These are phyloP conservation scores for Cocos nucifera DNA, from an alignment of 176 grass and related monocot species.

Conservation along the genomic window DNA sequence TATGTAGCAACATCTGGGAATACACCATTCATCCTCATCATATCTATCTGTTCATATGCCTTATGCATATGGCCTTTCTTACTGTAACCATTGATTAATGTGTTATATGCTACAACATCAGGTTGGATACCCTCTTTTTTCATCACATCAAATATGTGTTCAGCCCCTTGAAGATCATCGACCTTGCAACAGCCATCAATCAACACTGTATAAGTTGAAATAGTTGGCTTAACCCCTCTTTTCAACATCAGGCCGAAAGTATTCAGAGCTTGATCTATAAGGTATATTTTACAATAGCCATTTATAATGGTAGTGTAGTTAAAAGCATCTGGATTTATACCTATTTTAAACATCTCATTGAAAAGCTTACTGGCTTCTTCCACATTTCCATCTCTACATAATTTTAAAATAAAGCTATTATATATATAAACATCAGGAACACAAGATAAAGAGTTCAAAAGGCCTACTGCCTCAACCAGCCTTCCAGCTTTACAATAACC, in stretches of 20 bases:
- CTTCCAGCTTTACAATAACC: slow-evolving; percentile 23
- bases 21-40: slow-evolving; percentile 15
- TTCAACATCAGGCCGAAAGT: slow-evolving; percentile 20
- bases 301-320: slow-evolving; percentile 16
- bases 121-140: slow-evolving; percentile 13
- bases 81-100: slow-evolving; percentile 16
- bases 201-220: slow-evolving; percentile 13
- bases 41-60: slow-evolving; percentile 15
- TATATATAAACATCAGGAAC: slow-evolving; percentile 16
- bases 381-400: slow-evolving; percentile 14
- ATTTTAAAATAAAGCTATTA: slow-evolving; percentile 21
- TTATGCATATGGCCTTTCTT: slow-evolving; percentile 12
- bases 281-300: slow-evolving; percentile 12
- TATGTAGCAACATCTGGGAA: slow-evolving; percentile 9
- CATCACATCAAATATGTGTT: slow-evolving; percentile 1
- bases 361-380: slow-evolving; percentile 7
- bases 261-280: slow-evolving; percentile 7
- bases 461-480: slow-evolving; percentile 3
- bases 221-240: slow-evolving; percentile 12
- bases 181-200: slow-evolving; percentile 11
- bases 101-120: slow-evolving; percentile 18
- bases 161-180: slow-evolving; percentile 12
- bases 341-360: slow-evolving; percentile 15
- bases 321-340: slow-evolving; percentile 16
- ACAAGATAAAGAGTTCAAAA: slow-evolving; percentile 6